A percentile compares a stretch with the other conserved stretches of the same genome.
phyloP scores from a whole-genome alignment of 352 stramenopile genomes.

The Phytophthora colocasiae region DNA sequence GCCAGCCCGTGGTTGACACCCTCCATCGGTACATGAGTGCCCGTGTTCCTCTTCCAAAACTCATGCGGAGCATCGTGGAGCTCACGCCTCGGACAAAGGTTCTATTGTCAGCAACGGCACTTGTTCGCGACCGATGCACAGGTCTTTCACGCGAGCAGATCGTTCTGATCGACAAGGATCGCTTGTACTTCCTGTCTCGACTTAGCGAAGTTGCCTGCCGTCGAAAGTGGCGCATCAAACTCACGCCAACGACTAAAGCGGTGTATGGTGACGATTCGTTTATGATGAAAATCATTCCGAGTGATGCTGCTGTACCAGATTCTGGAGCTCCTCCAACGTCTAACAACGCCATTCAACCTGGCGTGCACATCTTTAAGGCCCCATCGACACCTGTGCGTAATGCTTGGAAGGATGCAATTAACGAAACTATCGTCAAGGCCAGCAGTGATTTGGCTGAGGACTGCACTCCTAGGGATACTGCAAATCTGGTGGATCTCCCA shows the following conservation, averaged over 20 bases:
- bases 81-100: constrained; percentile 79
- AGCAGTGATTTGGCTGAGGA: constrained; percentile 26
- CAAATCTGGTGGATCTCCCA: constrained; percentile 63
- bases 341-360: constrained; percentile 25
- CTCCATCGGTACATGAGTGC: constrained; percentile 86
- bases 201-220: constrained; percentile 73
- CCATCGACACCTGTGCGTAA: constrained; percentile 69
- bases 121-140: constrained; percentile 80
- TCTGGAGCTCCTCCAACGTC: constrained; percentile 28
- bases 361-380: constrained; percentile 68
- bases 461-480: constrained; percentile 27
- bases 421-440: constrained; percentile 48
- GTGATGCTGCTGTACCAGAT: constrained; percentile 35
- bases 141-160: constrained; percentile 79
- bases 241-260: constrained; percentile 59
- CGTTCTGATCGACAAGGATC: constrained; percentile 75
- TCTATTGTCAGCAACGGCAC: constrained; percentile 72
- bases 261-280: constrained; percentile 85
- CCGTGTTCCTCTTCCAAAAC: constrained; percentile 66
- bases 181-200: constrained; percentile 69
- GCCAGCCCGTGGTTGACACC: constrained; percentile 82
- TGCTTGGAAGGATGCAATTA: constrained; percentile 73
- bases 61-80: constrained; percentile 83
- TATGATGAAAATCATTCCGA: constrained; percentile 73
- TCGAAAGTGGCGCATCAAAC: constrained; percentile 71